Conservation (phyloP, 306 rosid genomes). For the Fragaria vesca region DNA sequence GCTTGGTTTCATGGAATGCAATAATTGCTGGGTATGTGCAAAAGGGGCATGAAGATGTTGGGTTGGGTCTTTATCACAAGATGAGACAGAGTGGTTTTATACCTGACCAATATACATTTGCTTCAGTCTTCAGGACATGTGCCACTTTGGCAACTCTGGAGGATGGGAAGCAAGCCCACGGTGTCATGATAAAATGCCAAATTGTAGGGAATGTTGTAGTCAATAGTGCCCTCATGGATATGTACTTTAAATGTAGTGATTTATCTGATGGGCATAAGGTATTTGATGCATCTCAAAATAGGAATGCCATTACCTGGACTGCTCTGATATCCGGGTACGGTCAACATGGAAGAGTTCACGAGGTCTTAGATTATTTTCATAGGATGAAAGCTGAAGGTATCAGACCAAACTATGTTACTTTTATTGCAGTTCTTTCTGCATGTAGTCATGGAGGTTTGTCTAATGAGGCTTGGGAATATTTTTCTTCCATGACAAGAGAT, state of each 20-base stretch:
- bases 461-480: conserved; percentile 57
- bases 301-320: conserved; percentile 75
- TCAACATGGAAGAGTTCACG: conserved; percentile 58
- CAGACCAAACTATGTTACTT: conserved; percentile 70
- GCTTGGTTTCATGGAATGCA: conserved; percentile 68
- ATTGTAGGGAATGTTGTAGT: conserved; percentile 56
- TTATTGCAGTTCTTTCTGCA: conserved; percentile 79
- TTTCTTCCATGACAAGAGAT: conserved; percentile 61
- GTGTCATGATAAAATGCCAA: conserved; percentile 58
- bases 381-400: conserved; percentile 62
- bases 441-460: conserved; percentile 76
- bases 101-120: conserved; percentile 76
- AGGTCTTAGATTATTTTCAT: conserved; percentile 57
- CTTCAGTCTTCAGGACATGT: conserved; percentile 74
- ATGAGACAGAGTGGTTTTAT: conserved; percentile 66
- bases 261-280: conserved; percentile 46
- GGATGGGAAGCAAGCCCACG: conserved; percentile 66
- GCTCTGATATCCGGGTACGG: conserved; percentile 72
- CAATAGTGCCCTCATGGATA: conserved; percentile 68
- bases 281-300: conserved; percentile 53
- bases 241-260: conserved; percentile 76
- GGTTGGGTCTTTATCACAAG: conserved; percentile 48
- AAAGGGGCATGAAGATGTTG: conserved; percentile 51
- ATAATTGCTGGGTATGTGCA: conserved; percentile 60
- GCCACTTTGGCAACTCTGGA: conserved; percentile 64